Percentiles rank a stretch among this genome's conserved stretches.
phyloP scores from a whole-genome alignment of 176 grass and related monocot species.

The Stipa capillata region DNA sequence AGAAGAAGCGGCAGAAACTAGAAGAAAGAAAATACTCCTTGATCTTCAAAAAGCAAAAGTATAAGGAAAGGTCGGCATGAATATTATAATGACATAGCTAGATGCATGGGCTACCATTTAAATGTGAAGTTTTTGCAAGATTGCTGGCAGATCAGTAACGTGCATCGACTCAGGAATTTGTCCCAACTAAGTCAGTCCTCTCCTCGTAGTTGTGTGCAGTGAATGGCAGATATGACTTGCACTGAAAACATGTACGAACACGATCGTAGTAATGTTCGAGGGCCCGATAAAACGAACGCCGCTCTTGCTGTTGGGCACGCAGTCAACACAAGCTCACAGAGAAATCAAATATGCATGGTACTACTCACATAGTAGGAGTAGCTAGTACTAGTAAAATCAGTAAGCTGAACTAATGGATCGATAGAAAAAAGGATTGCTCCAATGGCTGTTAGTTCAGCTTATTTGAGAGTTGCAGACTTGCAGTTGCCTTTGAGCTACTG shows the following conservation, averaged over 20 bases:
- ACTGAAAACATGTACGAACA: constrained; percentile 8
- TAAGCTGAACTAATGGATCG: neutral
- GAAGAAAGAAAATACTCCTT: neutral
- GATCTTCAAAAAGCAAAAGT: neutral
- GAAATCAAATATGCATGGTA: too few species aligned
- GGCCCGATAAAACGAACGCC: neutral
- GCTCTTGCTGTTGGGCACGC: neutral
- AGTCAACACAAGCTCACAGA: too few species aligned
- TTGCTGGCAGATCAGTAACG: neutral
- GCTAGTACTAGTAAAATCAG: too few species aligned
- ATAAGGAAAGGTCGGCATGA: neutral
- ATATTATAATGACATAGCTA: neutral
- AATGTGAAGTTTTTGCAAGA: neutral
- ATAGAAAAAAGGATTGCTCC: neutral
- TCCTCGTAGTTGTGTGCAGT: neutral
- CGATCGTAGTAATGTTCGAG: neutral
- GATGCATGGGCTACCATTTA: neutral
- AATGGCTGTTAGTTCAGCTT: too few species aligned
- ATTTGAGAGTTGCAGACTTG: neutral
- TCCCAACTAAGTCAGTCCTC: neutral
- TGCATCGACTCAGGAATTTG: neutral
- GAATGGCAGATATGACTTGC: neutral
- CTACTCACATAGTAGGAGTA: too few species aligned
- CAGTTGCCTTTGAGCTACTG: neutral
- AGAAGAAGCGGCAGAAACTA: neutral